Percentiles rank a stretch among this genome's conserved stretches.
phyloP scores from a whole-genome alignment of 805 yeast genomes.

The Cyberlindnera euphorbiiphila region DNA sequence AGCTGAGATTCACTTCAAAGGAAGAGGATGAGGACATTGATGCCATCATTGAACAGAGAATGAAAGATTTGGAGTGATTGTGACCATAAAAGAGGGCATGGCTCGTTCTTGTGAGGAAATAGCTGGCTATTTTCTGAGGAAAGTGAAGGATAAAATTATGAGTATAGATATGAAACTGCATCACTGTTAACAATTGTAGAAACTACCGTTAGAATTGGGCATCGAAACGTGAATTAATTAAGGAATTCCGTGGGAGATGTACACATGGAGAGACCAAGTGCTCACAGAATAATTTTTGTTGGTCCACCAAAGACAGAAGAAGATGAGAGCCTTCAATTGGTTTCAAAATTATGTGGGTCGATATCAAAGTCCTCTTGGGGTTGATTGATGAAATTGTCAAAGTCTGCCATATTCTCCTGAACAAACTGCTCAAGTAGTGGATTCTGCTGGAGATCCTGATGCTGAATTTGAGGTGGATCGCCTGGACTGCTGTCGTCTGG shows the following conservation, averaged over 20 bases:
- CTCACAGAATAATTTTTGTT: too few species aligned
- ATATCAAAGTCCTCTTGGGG: constrained; percentile 12
- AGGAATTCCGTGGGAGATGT: too few species aligned
- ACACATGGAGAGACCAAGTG: too few species aligned
- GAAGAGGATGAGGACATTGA: constrained; percentile 34
- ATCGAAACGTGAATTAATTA: too few species aligned
- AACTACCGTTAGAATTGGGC: too few species aligned
- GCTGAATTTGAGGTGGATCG: neutral
- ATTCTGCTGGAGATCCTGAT: constrained; percentile 9
- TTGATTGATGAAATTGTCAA: constrained; percentile 17
- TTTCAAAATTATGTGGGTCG: constrained; percentile 2
- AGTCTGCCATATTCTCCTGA: constrained; percentile 13
- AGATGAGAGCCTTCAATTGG: neutral
- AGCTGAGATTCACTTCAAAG: constrained; percentile 32
- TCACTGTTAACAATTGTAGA: constrained; percentile 1
- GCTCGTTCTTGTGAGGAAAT: neutral
- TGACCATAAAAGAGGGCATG: neutral
- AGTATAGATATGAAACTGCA: too few species aligned
- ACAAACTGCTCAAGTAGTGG: constrained; percentile 16
- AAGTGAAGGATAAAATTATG: too few species aligned
- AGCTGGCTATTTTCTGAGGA: constrained; percentile 15
- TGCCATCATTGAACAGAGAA: constrained; percentile 49
- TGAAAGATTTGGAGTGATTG: constrained; percentile 33
- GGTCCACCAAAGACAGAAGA: too few species aligned
- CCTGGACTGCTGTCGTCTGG: constrained; percentile 7